Base-by-base conservation (phyloP, 2,329 filamentous ascomycete genomes). In the Coccinonectria pachysandricola region DNA sequence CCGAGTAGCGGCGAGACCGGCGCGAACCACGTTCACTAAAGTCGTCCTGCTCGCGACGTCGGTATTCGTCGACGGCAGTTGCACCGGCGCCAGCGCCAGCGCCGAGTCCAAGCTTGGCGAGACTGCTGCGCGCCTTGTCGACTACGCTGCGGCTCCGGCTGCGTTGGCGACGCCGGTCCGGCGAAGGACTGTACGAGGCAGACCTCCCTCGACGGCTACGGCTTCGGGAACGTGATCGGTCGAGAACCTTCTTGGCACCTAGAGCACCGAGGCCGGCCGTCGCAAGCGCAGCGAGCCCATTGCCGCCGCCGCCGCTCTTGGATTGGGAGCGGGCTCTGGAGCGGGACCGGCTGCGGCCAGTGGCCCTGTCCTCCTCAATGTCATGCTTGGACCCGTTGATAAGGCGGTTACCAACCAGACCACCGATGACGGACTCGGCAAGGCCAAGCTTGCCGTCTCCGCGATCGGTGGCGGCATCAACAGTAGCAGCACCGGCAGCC, bases 341-440 rank as follows among this genome's bases (percentile, higher is more conserved):
- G 25, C 78, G 70, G 15, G 80, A 84, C 23, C 75, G 74, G 38
- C 79, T 84, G 23, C 78, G 68, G 10, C 73, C 71, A 0, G 66
- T 72, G 23, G 53, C 54, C 34, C 56, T 59, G 53, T 69, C 76
- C 60, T 65, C 73, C 46, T 65, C 75, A 50, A 74, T 79, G 48
- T 69, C 72, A 53, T 64, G 72, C 58, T 65, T 69, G 24, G 80
- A 74, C 12, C 87, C 87, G 48, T 94, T 87, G 51, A 93, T 72
- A 35, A 94, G 61, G 28, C 83, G 79, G 56, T 86, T 93, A 22
- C 84, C 81, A 16, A 88, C 74, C 23, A 95, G 69, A 54, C 88
- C 88, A 47, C 86, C 87, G 33, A 95, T 71, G 29, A 92, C 86
- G 19, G 87, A 83, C 53, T 93, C 84, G 20, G 86, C 66, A 30